phyloP scores from a whole-genome alignment of 2,329 filamentous ascomycete genomes.

The Ascochyta clinopodiicola region DNA sequence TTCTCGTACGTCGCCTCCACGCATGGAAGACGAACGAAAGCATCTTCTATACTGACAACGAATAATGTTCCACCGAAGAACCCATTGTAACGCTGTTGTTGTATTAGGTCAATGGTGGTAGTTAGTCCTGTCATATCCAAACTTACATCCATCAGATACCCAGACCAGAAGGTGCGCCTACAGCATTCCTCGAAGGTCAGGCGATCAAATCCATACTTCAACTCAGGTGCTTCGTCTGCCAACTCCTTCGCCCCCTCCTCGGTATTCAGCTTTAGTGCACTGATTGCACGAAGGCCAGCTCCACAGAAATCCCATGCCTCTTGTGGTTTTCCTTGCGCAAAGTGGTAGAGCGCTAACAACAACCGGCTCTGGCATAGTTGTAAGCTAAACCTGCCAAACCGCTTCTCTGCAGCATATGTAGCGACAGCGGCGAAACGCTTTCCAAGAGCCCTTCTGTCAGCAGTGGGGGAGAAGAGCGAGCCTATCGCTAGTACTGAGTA shows the following conservation, averaged over 20 bases:
- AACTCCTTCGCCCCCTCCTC: conserved; percentile 58
- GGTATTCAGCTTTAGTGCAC: conserved; percentile 67
- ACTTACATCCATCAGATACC: conserved; percentile 71
- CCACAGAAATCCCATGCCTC: conserved; percentile 71
- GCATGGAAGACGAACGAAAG: conserved; percentile 71
- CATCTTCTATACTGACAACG: conserved; percentile 68
- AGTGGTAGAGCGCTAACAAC: conserved; percentile 71
- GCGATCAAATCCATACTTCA: conserved; percentile 65
- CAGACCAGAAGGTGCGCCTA: conserved; percentile 74
- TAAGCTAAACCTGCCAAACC: conserved; percentile 61
- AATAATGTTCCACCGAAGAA: conserved; percentile 59
- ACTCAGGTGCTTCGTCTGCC: conserved; percentile 54
- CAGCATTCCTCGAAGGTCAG: conserved; percentile 69
- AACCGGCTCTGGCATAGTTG: conserved; percentile 72
- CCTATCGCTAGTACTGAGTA: conserved; percentile 66
- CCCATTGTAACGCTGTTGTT: conserved; percentile 63
- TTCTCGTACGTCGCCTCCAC: conserved; percentile 67
- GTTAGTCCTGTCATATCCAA: conserved; percentile 39
- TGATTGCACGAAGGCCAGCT: conserved; percentile 65
- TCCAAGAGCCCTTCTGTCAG: conserved; percentile 54
- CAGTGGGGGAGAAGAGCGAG: conserved; percentile 59
- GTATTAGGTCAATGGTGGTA: conserved; percentile 38
- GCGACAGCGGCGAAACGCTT: conserved; percentile 62
- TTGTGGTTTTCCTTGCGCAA: conserved; percentile 64
- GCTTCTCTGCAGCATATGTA: conserved; percentile 61